These are phyloP conservation scores for Blakeslea trispora DNA, from an alignment of 371 early-diverging fungal species.

Conservation along the genomic window DNA sequence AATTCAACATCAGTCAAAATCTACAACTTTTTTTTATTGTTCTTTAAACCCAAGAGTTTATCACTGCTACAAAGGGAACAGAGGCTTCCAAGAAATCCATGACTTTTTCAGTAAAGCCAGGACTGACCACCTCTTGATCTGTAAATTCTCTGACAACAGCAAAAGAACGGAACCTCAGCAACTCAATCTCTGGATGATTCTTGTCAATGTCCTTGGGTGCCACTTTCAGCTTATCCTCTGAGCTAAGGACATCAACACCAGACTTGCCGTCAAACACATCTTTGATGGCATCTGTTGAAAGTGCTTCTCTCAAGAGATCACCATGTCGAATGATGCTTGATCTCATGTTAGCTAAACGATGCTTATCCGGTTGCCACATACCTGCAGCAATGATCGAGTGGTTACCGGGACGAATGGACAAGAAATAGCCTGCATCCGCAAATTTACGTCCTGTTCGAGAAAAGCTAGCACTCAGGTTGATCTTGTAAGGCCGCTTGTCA, in stretches of 20 bases:
- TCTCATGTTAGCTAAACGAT: conserved; percentile 38
- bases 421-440: conserved; percentile 50
- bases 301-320: conserved; percentile 41
- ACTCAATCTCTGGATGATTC: conserved; percentile 55
- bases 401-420: conserved; percentile 43
- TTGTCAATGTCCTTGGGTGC: conserved; percentile 37
- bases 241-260: conserved; percentile 40
- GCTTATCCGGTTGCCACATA: conserved; percentile 46
- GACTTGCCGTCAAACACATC: conserved; percentile 42
- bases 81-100: conserved; percentile 51
- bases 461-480: conserved; percentile 45
- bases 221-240: conserved; percentile 29
- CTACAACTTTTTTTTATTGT: too few species aligned
- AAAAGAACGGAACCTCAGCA: conserved; percentile 49
- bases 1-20: too few species aligned
- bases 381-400: conserved; percentile 48
- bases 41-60: conserved; percentile 51
- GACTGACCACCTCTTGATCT: conserved; percentile 46
- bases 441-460: conserved; percentile 55
- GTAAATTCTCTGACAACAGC: conserved; percentile 45
- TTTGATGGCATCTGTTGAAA: conserved; percentile 46
- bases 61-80: conserved; percentile 55
- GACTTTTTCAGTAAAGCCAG: conserved; percentile 47
- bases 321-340: conserved; percentile 45
- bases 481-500: conserved; percentile 59